Evolutionary conservation across 108 stramenopile genomes (phyloP).

Genomic region (Fragilaria crotonensis): DNA sequence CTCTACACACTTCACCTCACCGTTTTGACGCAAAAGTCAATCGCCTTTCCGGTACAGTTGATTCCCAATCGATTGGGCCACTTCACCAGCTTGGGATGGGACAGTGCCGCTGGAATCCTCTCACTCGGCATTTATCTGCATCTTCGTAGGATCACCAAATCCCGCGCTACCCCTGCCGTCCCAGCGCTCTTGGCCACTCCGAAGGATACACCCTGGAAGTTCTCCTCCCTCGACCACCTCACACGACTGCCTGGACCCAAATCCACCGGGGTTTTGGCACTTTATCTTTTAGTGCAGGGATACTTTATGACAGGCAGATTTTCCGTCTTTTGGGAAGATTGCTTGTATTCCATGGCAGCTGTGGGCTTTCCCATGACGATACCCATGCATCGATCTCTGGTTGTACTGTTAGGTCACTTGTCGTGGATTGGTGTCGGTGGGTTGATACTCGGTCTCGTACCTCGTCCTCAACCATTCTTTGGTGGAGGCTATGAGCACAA

Average conservation of each 20-base stretch:
- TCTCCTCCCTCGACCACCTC: constrained; percentile 11
- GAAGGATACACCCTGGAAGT: constrained; percentile 25
- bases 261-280: constrained; percentile 33
- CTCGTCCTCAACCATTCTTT: constrained; percentile 72
- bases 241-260: constrained; percentile 19
- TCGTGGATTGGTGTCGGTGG: constrained; percentile 72
- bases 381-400: constrained; percentile 79
- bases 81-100: constrained; percentile 74
- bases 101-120: constrained; percentile 22
- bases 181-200: constrained; percentile 2
- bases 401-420: constrained; percentile 83
- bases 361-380: constrained; percentile 60
- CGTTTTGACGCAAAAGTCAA: constrained; percentile 56
- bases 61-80: constrained; percentile 82
- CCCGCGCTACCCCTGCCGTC: background rate
- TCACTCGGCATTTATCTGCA: constrained; percentile 3
- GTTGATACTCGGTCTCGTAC: constrained; percentile 43
- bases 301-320: constrained; percentile 78
- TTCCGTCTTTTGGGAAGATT: constrained; percentile 65
- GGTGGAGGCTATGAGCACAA: constrained; percentile 21
- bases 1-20: constrained; percentile 61
- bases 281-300: constrained; percentile 49
- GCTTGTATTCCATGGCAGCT: constrained; percentile 53
- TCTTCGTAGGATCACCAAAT: background rate
- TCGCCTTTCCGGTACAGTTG: constrained; percentile 82